Conservation (phyloP, 1,284 basidiomycete genomes). For the Lentinula novae-zelandiae region DNA sequence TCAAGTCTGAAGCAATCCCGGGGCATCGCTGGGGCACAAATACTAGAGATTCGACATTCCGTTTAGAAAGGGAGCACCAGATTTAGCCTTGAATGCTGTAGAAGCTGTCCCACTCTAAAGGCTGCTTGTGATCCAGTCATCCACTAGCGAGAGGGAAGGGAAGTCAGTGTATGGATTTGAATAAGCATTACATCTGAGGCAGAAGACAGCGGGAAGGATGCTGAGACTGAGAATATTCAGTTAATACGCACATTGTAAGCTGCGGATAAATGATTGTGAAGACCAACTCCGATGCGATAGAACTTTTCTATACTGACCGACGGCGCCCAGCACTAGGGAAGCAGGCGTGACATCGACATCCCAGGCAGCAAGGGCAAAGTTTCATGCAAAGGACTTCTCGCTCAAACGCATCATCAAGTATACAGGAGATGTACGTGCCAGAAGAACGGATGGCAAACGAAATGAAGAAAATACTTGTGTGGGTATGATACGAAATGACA, state of each 20-base stretch:
- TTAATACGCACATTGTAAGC: slow-evolving; percentile 28
- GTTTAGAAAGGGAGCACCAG: slow-evolving; percentile 20
- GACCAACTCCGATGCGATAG: neutral
- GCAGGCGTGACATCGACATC: slow-evolving; percentile 26
- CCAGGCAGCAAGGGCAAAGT: slow-evolving; percentile 38
- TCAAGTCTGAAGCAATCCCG: neutral
- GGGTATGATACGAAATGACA: no score
- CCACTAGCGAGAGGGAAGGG: slow-evolving; percentile 27
- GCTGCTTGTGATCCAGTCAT: slow-evolving; percentile 32
- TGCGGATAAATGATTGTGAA: slow-evolving; percentile 9
- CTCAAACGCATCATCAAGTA: neutral
- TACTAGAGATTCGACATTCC: slow-evolving; percentile 31
- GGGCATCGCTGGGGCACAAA: slow-evolving; percentile 24
- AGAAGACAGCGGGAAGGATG: neutral
- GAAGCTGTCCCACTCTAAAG: slow-evolving; percentile 22
- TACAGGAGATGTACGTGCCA: neutral
- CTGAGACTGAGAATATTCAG: neutral
- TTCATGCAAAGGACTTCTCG: slow-evolving; percentile 7
- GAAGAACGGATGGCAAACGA: neutral
- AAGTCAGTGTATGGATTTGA: slow-evolving; percentile 21
- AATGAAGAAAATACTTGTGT: no score
- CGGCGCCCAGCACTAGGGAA: slow-evolving; percentile 37
- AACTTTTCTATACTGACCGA: slow-evolving; percentile 22
- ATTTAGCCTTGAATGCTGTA: slow-evolving; percentile 26
- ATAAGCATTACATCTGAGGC: slow-evolving; percentile 31